phyloP scores from a whole-genome alignment of 208 protist genomes.

The Pavlovales sp. region DNA sequence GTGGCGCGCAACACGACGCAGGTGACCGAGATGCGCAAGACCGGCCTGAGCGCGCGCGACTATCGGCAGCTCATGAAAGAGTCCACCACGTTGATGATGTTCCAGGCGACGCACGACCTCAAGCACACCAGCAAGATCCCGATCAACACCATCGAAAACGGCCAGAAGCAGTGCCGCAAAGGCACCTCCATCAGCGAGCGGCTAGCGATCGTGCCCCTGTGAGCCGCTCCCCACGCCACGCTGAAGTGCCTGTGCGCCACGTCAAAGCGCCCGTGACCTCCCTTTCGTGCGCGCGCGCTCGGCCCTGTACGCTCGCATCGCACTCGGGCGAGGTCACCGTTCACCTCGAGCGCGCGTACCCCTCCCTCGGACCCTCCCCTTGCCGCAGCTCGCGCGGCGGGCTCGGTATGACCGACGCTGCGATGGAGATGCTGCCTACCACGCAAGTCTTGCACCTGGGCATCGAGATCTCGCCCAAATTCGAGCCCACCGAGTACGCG shows the following conservation, averaged over 20 bases:
- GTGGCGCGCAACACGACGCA: too few relatives aligned
- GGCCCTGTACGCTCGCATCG: too few relatives aligned
- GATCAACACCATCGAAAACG: not conserved
- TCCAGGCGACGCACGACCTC: not conserved
- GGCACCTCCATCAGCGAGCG: not conserved
- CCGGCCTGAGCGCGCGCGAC: not conserved
- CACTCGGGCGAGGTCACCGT: too few relatives aligned
- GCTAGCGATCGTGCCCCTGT: slow-evolving; percentile 20
- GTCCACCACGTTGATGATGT: not conserved
- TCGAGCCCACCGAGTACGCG: too few relatives aligned
- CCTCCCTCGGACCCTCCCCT: not conserved
- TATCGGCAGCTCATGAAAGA: slow-evolving; percentile 10
- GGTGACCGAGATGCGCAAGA: slow-evolving; percentile 37
- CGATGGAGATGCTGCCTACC: slow-evolving; percentile 25
- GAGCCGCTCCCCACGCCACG: too few relatives aligned
- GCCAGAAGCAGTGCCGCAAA: not conserved
- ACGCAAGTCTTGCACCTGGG: slow-evolving; percentile 19
- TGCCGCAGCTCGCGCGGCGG: slow-evolving; percentile 9
- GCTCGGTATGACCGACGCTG: slow-evolving; percentile 28
- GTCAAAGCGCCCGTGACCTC: not conserved
- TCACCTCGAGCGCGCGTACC: not conserved
- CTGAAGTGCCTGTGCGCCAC: too few relatives aligned
- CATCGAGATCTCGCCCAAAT: too few relatives aligned
- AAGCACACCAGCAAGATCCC: not conserved
- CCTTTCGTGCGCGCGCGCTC: not conserved